phyloP scores from a whole-genome alignment of 2,329 filamentous ascomycete species.

The Pseudogymnoascus destructans region DNA sequence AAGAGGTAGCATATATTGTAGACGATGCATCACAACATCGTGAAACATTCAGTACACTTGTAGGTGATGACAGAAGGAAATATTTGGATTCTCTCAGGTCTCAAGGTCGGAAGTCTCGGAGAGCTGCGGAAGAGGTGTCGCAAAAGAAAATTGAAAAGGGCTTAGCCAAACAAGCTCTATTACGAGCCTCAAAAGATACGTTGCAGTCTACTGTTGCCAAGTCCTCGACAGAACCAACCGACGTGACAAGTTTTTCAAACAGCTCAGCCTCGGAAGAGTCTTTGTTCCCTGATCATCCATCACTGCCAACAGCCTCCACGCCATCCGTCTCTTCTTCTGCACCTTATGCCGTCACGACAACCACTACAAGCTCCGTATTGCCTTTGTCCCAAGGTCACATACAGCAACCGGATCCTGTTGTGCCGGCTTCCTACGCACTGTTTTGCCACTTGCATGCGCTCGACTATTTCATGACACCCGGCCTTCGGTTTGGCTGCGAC shows the following conservation, averaged over 20 bases:
- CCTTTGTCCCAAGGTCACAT: conserved; percentile 19
- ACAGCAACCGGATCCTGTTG: conserved; percentile 25
- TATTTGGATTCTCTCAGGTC: conserved; percentile 46
- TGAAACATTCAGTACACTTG: conserved; percentile 39
- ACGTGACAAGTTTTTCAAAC: conserved; percentile 1
- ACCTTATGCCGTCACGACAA: conserved; percentile 30
- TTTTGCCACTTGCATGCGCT: conserved; percentile 67
- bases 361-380: conserved; percentile 31
- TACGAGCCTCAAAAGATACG: conserved; percentile 15
- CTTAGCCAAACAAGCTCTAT: conserved; percentile 20
- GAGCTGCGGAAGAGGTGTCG: conserved; percentile 25
- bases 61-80: conserved; percentile 40
- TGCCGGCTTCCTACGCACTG: conserved; percentile 52
- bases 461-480: conserved; percentile 81
- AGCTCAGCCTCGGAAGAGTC: background rate
- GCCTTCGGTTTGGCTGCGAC: conserved; percentile 84
- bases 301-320: background rate
- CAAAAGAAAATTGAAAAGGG: conserved; percentile 19
- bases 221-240: background rate
- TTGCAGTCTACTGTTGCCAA: conserved; percentile 6
- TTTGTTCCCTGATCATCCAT: background rate
- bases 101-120: conserved; percentile 34
- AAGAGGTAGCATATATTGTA: conserved; percentile 62
- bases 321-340: conserved; percentile 5
- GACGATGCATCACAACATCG: conserved; percentile 63